Base-by-base conservation (phyloP, 768 basidiomycete genomes). In the Tylopilus felleus region DNA sequence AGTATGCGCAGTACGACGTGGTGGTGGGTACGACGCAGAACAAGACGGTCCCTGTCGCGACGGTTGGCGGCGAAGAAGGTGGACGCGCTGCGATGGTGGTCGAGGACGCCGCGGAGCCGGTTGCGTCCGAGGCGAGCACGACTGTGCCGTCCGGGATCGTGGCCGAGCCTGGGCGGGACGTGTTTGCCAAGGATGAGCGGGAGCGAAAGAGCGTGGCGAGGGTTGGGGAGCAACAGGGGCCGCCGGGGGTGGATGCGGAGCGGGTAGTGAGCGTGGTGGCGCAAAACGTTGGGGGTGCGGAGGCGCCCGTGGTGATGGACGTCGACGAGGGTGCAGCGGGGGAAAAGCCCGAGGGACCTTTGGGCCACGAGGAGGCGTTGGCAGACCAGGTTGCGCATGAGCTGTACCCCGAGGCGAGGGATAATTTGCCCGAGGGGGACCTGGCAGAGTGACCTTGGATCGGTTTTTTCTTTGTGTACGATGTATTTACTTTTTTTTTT, bases 151-250 rank as follows among this genome's bases (percentile, higher is more conserved):
- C 75, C 21, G 81, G 79, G 12, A 79, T 81, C 51, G 73, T 80
- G 47, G 76, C 86, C 0, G 89, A 89, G 60, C 90, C 91, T 1
- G 90, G 91, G 0, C 77, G 72, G 16, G 84, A 93, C 64, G 76
- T 91, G 53, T 93, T 93, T 62, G 86, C 77, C 0, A 78, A 75
- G 28, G 74, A 72, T 1, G 72, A 68, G 17, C 74, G 74, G 44
- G 77, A 81, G 44, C 64, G 74, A 39, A 80, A 79, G 71, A 86
- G 84, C 0, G 43, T 57, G 14, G 56, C 53, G 21, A n/a, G n/a
- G n/a, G n/a, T n/a, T n/a, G 28, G 22, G 19, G 35, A 36, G 4
- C 14, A 14, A 8, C 16, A 17, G 35, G 35, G 35, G 35, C 7
- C 35, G 35, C 5, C 29, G 41, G 27, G 14, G 0, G 54, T 29